Conservation (phyloP, 1,139 yeast genomes). For the Yarrowia galli region DNA sequence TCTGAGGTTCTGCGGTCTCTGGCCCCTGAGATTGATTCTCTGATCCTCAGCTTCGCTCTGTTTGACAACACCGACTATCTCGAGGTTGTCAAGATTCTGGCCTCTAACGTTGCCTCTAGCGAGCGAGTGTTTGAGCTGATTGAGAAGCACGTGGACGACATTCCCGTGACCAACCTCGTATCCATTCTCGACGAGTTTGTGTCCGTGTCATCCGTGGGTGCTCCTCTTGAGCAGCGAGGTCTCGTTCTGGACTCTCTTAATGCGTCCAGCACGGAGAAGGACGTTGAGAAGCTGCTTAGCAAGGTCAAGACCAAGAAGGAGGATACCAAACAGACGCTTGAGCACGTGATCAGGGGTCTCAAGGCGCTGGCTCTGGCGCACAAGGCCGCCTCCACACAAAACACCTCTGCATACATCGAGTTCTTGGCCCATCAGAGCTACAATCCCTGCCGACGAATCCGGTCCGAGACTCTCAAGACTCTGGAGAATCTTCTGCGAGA, state of each 20-base stretch:
- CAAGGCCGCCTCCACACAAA: conserved; percentile 51
- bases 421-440: conserved; percentile 63
- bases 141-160: conserved; percentile 54
- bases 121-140: conserved; percentile 59
- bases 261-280: not conserved
- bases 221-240: conserved; percentile 73
- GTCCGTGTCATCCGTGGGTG: conserved; percentile 81
- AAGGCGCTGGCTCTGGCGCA: conserved; percentile 23
- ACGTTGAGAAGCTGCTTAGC: conserved; percentile 7
- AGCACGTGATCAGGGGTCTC: conserved; percentile 32
- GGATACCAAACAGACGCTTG: not conserved
- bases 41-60: conserved; percentile 8
- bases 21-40: conserved; percentile 6
- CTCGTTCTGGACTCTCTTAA: not conserved
- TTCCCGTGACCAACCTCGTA: conserved; percentile 58
- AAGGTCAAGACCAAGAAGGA: conserved; percentile 24
- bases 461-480: conserved; percentile 63
- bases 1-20: conserved; percentile 4
- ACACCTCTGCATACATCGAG: conserved; percentile 30
- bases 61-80: conserved; percentile 58
- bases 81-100: conserved; percentile 65
- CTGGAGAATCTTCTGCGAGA: conserved; percentile 60
- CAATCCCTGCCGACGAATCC: conserved; percentile 81
- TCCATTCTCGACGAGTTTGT: conserved; percentile 83
- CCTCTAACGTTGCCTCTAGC: conserved; percentile 62